Base-by-base conservation (phyloP, 495 filamentous ascomycete genomes). In the Penicillium herquei region DNA sequence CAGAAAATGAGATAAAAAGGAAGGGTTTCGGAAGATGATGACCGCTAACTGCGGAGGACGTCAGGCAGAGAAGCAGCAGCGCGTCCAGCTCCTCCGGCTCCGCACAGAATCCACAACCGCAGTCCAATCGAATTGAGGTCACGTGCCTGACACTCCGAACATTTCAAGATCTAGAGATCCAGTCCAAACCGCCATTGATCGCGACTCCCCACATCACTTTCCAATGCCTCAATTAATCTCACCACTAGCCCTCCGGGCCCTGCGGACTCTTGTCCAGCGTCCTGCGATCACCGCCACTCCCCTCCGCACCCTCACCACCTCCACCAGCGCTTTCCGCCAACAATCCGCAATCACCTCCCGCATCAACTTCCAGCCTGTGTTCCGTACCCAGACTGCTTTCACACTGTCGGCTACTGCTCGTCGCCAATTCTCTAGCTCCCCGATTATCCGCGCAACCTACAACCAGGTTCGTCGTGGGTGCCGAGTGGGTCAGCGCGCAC, bases 401-500 rank as follows among this genome's bases (percentile, higher is more conserved):
- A 18, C 51, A 30, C 52, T 61, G 31, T 57, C 61, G 17, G 11
- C 52, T 14, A 35, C 59, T 37, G 44, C 59, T 21, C 60, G 64
- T 45, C 70, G 77, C 45, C 58, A 72, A 55, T 81, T 82, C 67
- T 72, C 77, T 3, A 70, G 72, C 49, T 75, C 78, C 13, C 65
- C 74, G 7, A 60, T 70, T 32, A 64, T 59, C 50, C 64, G 64
- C 46, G 67, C 78, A 49, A 82, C 79, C 47, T 80, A 79, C 60
- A 82, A 77, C 65, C 79, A 82, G 61, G 74, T 82, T 77, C 69
- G 73, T 34, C 79, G 91, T 67, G 89, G 87, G 56, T 92, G 89
- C 63, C 89, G 94, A 44, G 80, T 79, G 49, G 70, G 81, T 6
- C 87, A 96, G 72, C 80, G 78, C 40, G 88, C 88, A 1, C 91